phyloP scores from a whole-genome alignment of 2,329 filamentous ascomycete genomes.

The Phaeosphaeria sp. region DNA sequence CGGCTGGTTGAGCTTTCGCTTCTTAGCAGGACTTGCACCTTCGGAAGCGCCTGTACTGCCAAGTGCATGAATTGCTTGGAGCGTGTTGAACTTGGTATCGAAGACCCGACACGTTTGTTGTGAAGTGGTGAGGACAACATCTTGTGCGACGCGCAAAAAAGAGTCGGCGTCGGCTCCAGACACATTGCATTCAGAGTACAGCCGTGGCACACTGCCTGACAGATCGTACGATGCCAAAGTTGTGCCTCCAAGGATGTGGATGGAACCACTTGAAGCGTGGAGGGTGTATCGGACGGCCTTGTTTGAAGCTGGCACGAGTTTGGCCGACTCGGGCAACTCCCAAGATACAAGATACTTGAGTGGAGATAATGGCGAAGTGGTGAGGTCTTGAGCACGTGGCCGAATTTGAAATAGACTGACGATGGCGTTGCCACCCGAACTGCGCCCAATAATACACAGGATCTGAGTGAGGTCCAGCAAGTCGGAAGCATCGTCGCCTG shows the following conservation, averaged over 20 bases:
- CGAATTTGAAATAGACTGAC: constrained; percentile 40
- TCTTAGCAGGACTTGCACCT: constrained; percentile 46
- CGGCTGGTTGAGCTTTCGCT: constrained; percentile 37
- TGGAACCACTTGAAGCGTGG: constrained; percentile 67
- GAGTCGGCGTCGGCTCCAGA: constrained; percentile 62
- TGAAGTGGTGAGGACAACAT: constrained; percentile 70
- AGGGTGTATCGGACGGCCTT: constrained; percentile 57
- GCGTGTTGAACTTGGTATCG: constrained; percentile 70
- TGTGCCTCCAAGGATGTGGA: constrained; percentile 66
- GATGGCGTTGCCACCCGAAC: constrained; percentile 17
- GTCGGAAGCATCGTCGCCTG: constrained; percentile 32
- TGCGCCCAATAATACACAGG: constrained; percentile 40
- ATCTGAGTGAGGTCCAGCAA: constrained; percentile 45
- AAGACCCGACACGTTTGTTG: constrained; percentile 61
- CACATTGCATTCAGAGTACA: constrained; percentile 60
- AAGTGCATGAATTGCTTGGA: constrained; percentile 53
- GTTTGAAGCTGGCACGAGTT: constrained; percentile 6
- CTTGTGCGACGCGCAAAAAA: constrained; percentile 71
- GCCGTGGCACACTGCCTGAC: constrained; percentile 66
- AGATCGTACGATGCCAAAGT: constrained; percentile 69
- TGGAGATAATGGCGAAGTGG: constrained; percentile 34
- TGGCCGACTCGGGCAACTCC: constrained; percentile 30
- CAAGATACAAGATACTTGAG: constrained; percentile 43
- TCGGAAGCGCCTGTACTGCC: constrained; percentile 15
- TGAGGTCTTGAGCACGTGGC: constrained; percentile 39